These are phyloP conservation scores for Arthrobotrys musiformis DNA, from an alignment of 2,329 filamentous ascomycete species.

Conservation along the genomic window DNA sequence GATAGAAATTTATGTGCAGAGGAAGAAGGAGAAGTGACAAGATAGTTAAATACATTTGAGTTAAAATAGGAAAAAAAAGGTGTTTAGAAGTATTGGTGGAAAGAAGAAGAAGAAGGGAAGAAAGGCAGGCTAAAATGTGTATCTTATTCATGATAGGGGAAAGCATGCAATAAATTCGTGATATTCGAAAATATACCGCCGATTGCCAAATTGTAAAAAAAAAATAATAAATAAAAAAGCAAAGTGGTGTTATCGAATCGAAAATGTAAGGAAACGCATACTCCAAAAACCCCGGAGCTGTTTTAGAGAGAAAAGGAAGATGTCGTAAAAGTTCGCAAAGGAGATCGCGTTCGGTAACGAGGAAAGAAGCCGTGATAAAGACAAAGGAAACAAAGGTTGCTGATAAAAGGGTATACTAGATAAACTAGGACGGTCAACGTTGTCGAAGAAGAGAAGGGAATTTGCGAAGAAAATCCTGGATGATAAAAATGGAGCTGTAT, in stretches of 20 bases:
- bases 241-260: conserved; percentile 8
- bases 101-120: conserved; percentile 23
- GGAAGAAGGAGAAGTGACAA: conserved; percentile 23
- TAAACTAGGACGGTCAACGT: conserved; percentile 55
- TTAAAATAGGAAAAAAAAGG: neutral
- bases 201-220: conserved; percentile 52
- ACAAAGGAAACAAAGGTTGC: conserved; percentile 27
- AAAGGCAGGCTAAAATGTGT: conserved; percentile 42
- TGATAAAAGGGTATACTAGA: conserved; percentile 53
- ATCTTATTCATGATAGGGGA: conserved; percentile 53
- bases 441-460: conserved; percentile 36
- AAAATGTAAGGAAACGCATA: conserved; percentile 35
- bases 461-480: conserved; percentile 24
- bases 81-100: neutral
- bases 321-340: conserved; percentile 27
- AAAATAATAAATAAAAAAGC: neutral
- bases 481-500: conserved; percentile 4
- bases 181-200: conserved; percentile 56
- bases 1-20: conserved; percentile 46
- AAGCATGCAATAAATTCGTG: conserved; percentile 55
- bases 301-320: conserved; percentile 24
- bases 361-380: conserved; percentile 25
- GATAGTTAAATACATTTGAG: conserved; percentile 47
- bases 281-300: conserved; percentile 39
- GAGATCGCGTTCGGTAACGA: conserved; percentile 12